These are phyloP conservation scores for Kalanchoe fedtschenkoi DNA, from an alignment of 164 flowering plant species.

Conservation along the genomic window DNA sequence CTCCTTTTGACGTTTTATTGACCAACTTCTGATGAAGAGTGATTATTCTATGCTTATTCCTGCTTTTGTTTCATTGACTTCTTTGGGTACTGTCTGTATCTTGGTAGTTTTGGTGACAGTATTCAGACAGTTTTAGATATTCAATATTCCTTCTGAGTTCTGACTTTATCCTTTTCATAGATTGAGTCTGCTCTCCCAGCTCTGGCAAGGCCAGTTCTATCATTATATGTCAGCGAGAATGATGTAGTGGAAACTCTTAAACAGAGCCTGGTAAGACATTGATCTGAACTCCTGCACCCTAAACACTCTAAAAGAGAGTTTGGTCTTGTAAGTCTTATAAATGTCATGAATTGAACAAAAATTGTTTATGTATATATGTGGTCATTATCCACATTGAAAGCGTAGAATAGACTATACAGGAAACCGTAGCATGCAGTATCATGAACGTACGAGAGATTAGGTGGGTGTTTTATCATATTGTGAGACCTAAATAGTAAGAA, in stretches of 20 bases:
- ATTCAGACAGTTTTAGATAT: not conserved
- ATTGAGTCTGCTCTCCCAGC: conserved; percentile 89
- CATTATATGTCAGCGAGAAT: conserved; percentile 92
- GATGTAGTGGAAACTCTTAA: conserved; percentile 82
- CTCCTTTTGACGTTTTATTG: not conserved
- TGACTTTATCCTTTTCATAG: conserved; percentile 26
- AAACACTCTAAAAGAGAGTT: no score
- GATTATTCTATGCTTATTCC: no score
- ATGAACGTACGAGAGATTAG: not conserved
- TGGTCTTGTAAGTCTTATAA: not conserved
- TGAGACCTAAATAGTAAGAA: not conserved
- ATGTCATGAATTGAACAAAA: not conserved
- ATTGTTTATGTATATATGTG: not conserved
- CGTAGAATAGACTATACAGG: no score
- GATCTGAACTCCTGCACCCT: no score
- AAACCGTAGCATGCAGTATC: no score
- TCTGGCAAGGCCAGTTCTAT: conserved; percentile 87
- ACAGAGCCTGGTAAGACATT: conserved; percentile 73
- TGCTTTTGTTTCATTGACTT: no score
- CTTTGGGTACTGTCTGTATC: no score
- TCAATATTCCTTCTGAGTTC: not conserved
- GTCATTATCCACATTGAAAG: not conserved
- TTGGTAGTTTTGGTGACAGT: not conserved
- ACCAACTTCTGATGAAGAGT: not conserved
- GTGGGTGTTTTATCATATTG: no score